These are phyloP conservation scores for Epichloe elymi DNA, from an alignment of 2,329 filamentous ascomycete species.

Conservation along the genomic window DNA sequence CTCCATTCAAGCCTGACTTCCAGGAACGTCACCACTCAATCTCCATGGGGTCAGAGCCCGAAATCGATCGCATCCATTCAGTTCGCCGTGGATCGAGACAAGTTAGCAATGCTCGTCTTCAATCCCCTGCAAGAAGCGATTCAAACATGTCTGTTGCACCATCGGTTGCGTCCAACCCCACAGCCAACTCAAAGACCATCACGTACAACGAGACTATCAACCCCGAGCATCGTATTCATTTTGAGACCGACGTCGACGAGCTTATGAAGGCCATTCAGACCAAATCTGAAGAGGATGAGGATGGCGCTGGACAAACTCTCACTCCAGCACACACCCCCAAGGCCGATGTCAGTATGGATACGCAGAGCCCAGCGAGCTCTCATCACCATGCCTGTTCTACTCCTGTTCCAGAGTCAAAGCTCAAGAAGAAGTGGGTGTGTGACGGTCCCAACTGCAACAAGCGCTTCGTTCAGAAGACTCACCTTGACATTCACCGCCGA, in stretches of 20 bases:
- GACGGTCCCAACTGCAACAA: conserved; percentile 62
- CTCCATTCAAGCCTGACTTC: conserved; percentile 21
- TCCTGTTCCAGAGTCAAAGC: conserved; percentile 15
- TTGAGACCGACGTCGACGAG: conserved; percentile 73
- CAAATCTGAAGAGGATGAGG: conserved; percentile 33
- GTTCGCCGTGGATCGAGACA: conserved; percentile 14
- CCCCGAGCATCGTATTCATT: conserved; percentile 41
- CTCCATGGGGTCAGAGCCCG: conserved; percentile 10
- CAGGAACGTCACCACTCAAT: conserved; percentile 17
- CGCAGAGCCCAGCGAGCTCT: conserved; percentile 19
- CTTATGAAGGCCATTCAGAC: conserved; percentile 81
- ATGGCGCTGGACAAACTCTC: conserved; percentile 14
- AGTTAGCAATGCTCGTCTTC: conserved; percentile 20
- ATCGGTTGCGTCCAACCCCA: conserved; percentile 15
- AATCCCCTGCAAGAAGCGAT: conserved; percentile 21
- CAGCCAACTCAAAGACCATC: conserved; percentile 26
- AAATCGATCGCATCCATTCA: conserved; percentile 12
- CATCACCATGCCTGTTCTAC: conserved; percentile 13
- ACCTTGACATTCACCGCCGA: conserved; percentile 78
- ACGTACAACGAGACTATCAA: conserved; percentile 32
- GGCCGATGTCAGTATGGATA: conserved; percentile 4
- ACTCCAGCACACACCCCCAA: conserved; percentile 13
- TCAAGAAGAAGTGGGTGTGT: conserved; percentile 58
- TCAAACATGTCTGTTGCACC: conserved; percentile 16
- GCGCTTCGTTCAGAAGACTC: conserved; percentile 81